Conservation (phyloP, 495 filamentous ascomycete species). For the Bathelium albidoporum region DNA sequence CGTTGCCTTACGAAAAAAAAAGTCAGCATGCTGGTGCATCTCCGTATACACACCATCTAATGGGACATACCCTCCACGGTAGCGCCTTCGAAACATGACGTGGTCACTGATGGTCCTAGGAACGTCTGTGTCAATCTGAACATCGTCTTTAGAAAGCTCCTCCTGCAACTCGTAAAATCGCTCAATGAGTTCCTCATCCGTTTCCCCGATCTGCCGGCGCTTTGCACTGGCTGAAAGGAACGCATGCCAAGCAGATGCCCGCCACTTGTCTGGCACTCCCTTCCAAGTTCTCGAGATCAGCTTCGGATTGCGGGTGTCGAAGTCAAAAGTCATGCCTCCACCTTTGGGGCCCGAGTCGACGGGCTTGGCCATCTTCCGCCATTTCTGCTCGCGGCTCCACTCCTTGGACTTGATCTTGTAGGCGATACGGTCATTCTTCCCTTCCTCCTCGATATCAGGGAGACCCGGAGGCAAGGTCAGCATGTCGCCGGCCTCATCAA, state of each 20-base stretch:
- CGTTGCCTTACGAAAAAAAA: constrained; percentile 43
- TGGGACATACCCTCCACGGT: constrained; percentile 44
- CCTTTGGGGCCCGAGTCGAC: constrained; percentile 39
- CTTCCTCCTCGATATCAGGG: constrained; percentile 49
- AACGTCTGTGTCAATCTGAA: constrained; percentile 96
- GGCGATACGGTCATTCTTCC: constrained; percentile 45
- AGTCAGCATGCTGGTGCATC: not conserved
- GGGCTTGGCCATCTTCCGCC: constrained; percentile 88
- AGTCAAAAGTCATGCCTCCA: constrained; percentile 82
- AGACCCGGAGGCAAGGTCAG: constrained; percentile 65
- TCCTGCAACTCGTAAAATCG: constrained; percentile 55
- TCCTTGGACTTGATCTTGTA: constrained; percentile 67
- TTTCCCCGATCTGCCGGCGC: constrained; percentile 44
- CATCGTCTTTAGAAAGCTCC: constrained; percentile 73
- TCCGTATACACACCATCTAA: no score
- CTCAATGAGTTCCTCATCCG: constrained; percentile 61
- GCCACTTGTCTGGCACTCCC: constrained; percentile 94
- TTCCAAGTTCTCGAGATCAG: constrained; percentile 92
- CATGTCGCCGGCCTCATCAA: constrained; percentile 87
- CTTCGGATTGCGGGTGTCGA: constrained; percentile 75
- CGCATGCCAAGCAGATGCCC: constrained; percentile 85
- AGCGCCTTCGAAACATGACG: constrained; percentile 93
- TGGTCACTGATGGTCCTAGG: constrained; percentile 91
- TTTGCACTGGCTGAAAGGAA: constrained; percentile 82
- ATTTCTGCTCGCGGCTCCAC: constrained; percentile 79